A percentile compares a stretch with the other conserved stretches of the same genome.
phyloP scores from a whole-genome alignment of 2,329 filamentous ascomycete species.

The Trichoderma hamatum region DNA sequence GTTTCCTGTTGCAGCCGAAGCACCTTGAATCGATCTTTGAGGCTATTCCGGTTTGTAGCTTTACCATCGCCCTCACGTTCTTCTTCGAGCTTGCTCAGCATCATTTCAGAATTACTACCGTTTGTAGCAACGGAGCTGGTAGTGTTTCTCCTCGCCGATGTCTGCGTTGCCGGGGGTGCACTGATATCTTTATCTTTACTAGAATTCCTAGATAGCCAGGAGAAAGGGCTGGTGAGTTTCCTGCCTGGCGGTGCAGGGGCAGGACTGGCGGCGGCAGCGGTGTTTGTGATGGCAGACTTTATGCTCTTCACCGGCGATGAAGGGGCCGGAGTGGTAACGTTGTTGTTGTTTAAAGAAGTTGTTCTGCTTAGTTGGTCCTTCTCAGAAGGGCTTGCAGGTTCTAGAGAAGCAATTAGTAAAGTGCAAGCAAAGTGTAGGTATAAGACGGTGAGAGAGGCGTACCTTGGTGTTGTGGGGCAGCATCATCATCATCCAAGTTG shows the following conservation, averaged over 20 bases:
- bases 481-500: conserved; percentile 67
- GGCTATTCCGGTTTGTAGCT: conserved; percentile 59
- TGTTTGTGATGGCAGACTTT: conserved; percentile 40
- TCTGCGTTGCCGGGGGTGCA: conserved; percentile 55
- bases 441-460: conserved; percentile 26
- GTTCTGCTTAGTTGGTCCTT: conserved; percentile 55
- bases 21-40: conserved; percentile 79
- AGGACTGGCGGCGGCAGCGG: conserved; percentile 33
- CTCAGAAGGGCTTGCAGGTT: conserved; percentile 39
- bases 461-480: conserved; percentile 42
- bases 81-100: conserved; percentile 75
- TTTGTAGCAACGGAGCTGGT: conserved; percentile 78
- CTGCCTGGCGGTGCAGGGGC: conserved; percentile 50
- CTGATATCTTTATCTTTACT: conserved; percentile 57
- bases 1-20: conserved; percentile 75
- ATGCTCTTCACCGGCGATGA: conserved; percentile 56
- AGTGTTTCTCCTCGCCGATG: conserved; percentile 67
- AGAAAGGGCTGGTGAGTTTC: conserved; percentile 86
- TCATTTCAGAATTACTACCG: conserved; percentile 79
- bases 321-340: conserved; percentile 72
- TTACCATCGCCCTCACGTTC: conserved; percentile 58
- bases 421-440: not conserved
- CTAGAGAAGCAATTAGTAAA: conserved; percentile 32
- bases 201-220: conserved; percentile 75
- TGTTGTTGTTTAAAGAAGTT: conserved; percentile 67